These are phyloP conservation scores for Cicer arietinum DNA, from an alignment of 306 rosid genomes.

Conservation along the genomic window DNA sequence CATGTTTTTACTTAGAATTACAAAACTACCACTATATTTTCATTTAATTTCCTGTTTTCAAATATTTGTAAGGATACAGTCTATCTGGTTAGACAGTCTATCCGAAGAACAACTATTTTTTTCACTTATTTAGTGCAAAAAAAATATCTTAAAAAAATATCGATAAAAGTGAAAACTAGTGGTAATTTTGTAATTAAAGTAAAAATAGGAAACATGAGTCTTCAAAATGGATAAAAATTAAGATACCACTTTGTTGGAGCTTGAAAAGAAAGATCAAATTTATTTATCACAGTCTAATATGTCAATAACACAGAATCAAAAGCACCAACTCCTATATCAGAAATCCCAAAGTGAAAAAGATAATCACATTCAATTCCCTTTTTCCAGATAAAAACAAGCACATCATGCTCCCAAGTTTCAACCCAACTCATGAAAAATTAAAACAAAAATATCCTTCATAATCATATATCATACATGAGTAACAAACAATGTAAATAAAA, in stretches of 20 bases:
- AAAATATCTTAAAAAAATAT: neutral
- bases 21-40: neutral
- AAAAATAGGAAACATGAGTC: neutral
- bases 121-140: neutral
- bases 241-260: neutral
- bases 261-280: neutral
- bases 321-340: neutral
- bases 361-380: slow-evolving; percentile 1
- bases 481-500: slow-evolving; percentile 1
- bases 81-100: neutral
- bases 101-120: neutral
- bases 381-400: neutral
- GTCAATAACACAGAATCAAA: neutral
- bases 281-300: neutral
- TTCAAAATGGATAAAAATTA: neutral
- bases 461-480: neutral
- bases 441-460: neutral
- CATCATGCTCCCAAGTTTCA: neutral
- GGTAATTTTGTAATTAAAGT: neutral
- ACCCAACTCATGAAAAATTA: neutral
- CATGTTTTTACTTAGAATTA: no score
- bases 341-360: slow-evolving; percentile 10
- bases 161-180: neutral
- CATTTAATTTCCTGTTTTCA: neutral
- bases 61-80: neutral